A percentile compares a stretch with the other conserved stretches of the same genome.
These are phyloP conservation scores for Helotiales sp. DNA, from an alignment of 2,329 filamentous ascomycete species.

Conservation along the genomic window DNA sequence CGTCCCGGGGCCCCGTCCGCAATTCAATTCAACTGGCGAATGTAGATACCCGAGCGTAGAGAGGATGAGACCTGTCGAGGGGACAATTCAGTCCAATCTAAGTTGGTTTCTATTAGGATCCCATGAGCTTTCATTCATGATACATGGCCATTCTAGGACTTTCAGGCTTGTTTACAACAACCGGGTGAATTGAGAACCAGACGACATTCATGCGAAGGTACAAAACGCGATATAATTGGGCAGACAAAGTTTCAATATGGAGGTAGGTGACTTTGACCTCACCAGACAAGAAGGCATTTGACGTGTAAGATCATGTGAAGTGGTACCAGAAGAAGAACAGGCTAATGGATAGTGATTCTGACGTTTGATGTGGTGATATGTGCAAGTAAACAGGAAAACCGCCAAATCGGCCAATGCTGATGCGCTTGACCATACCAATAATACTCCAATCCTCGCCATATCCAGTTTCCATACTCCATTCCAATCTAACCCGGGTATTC, in stretches of 20 bases:
- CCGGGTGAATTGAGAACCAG: not conserved
- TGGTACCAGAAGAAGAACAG: not conserved
- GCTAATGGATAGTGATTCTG: not conserved
- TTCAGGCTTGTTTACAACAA: no score
- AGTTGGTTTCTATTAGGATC: no score
- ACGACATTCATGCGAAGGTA: not conserved
- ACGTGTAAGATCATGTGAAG: not conserved
- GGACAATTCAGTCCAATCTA: no score
- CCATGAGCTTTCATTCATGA: no score
- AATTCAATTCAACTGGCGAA: no score
- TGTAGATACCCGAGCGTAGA: no score
- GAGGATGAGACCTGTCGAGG: no score
- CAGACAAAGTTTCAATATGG: not conserved
- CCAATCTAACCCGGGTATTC: conserved; percentile 37
- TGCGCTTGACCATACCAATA: not conserved
- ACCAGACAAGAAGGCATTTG: not conserved
- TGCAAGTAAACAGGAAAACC: conserved; percentile 8
- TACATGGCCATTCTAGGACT: no score
- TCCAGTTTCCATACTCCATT: conserved; percentile 22
- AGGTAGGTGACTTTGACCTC: not conserved
- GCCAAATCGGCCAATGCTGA: conserved; percentile 1
- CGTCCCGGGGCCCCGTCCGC: no score
- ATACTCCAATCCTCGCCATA: conserved; percentile 6
- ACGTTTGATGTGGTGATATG: conserved; percentile 5
- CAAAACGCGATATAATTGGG: not conserved